A percentile compares a stretch with the other conserved stretches of the same genome.
phyloP scores from a whole-genome alignment of 352 stramenopile genomes.

The Phytophthora capsici region DNA sequence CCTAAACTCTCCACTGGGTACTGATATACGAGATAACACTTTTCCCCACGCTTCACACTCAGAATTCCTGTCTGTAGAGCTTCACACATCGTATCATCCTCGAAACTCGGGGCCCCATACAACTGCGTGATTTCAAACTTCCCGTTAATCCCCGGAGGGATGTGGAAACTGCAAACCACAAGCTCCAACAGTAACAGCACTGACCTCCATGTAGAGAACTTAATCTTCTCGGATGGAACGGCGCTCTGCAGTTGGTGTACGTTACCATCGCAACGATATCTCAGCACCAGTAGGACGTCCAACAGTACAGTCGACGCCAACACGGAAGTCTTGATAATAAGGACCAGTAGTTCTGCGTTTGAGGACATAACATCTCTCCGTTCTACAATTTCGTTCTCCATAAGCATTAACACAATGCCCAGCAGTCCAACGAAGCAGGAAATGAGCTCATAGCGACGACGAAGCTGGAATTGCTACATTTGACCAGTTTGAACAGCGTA shows the following conservation, averaged over 20 bases:
- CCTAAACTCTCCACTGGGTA: slow-evolving; percentile 70
- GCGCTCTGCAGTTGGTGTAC: slow-evolving; percentile 68
- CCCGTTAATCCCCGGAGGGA: slow-evolving; percentile 55
- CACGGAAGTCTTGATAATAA: slow-evolving; percentile 48
- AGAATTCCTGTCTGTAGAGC: slow-evolving; percentile 33
- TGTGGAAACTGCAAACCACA: slow-evolving; percentile 67
- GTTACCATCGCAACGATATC: slow-evolving; percentile 50
- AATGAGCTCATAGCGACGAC: slow-evolving; percentile 58
- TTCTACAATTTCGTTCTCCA: slow-evolving; percentile 68
- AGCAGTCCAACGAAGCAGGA: slow-evolving; percentile 51
- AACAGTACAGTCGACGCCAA: slow-evolving; percentile 51
- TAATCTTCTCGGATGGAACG: slow-evolving; percentile 27
- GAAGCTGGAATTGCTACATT: slow-evolving; percentile 55
- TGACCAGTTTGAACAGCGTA: background rate
- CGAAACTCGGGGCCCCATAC: slow-evolving; percentile 36
- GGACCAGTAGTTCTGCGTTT: slow-evolving; percentile 8
- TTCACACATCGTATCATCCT: slow-evolving; percentile 20
- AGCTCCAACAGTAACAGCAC: slow-evolving; percentile 58
- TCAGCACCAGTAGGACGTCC: slow-evolving; percentile 50
- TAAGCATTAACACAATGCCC: slow-evolving; percentile 71
- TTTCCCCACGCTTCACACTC: slow-evolving; percentile 33
- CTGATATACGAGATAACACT: slow-evolving; percentile 68
- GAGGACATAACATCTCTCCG: slow-evolving; percentile 1
- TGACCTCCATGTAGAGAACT: slow-evolving; percentile 37
- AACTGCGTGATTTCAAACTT: slow-evolving; percentile 55